phyloP scores from a whole-genome alignment of 805 yeast species.

The Candida corydali region DNA sequence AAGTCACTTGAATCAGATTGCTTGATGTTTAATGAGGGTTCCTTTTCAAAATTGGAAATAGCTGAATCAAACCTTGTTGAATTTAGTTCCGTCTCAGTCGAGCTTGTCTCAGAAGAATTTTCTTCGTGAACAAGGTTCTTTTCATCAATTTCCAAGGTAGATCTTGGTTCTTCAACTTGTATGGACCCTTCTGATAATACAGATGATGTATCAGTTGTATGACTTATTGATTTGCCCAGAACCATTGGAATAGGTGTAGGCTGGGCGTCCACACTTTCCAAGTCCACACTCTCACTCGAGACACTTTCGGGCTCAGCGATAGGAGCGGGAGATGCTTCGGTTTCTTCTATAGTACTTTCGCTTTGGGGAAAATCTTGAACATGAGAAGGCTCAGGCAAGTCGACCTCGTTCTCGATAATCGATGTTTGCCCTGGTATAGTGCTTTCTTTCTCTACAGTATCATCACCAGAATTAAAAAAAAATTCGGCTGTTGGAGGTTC shows the following conservation, averaged over 20 bases:
- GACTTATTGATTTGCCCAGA: not conserved
- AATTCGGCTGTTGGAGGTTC: not conserved
- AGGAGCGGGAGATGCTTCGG: slow-evolving; percentile 1
- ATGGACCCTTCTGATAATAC: too few relatives aligned
- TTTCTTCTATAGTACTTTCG: slow-evolving; percentile 8
- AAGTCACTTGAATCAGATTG: too few relatives aligned
- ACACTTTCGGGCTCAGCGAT: slow-evolving; percentile 1
- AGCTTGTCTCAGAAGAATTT: too few relatives aligned
- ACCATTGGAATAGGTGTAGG: not conserved
- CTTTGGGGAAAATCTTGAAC: slow-evolving; percentile 8
- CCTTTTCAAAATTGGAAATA: too few relatives aligned
- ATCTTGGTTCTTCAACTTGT: too few relatives aligned
- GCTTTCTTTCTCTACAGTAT: not conserved
- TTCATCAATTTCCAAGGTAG: not conserved
- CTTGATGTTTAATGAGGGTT: too few relatives aligned
- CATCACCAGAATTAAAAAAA: too few relatives aligned
- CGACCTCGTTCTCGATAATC: slow-evolving; percentile 1
- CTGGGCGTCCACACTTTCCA: slow-evolving; percentile 2
- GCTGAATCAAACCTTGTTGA: too few relatives aligned
- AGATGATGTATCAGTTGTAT: too few relatives aligned
- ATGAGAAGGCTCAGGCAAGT: not conserved
- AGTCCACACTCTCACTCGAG: not conserved
- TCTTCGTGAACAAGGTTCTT: too few relatives aligned
- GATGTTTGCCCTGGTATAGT: not conserved
- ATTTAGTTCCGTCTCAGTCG: too few relatives aligned